phyloP scores from a whole-genome alignment of 176 grass and related monocot species.

The Eragrostis curvula region DNA sequence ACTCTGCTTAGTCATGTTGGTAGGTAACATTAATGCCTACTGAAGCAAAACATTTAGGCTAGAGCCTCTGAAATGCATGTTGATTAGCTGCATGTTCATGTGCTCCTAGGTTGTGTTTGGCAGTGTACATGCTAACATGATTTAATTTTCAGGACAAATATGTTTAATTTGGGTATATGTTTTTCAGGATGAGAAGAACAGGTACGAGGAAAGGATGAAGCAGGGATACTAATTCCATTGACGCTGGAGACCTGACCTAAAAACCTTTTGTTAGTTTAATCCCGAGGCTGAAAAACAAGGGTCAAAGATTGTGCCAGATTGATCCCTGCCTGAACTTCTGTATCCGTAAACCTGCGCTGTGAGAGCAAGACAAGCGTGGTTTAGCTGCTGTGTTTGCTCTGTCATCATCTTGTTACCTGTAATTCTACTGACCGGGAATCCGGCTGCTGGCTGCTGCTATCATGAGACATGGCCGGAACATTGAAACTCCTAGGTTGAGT shows the following conservation, averaged over 20 bases:
- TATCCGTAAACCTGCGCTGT: neutral
- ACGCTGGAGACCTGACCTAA: neutral
- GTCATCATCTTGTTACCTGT: neutral
- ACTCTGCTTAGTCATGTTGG: neutral
- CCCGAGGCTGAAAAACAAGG: neutral
- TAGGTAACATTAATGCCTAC: neutral
- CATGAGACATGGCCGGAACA: no score
- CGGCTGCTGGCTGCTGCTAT: no score
- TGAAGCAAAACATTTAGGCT: neutral
- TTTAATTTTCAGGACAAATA: neutral
- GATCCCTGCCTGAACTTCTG: neutral
- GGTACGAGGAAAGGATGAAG: slow-evolving; percentile 40
- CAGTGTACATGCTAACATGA: neutral
- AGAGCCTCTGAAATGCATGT: no score
- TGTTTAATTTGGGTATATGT: neutral
- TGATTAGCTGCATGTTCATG: neutral
- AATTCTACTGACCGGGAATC: no score
- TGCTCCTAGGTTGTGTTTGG: neutral
- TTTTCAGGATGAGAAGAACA: slow-evolving; percentile 53
- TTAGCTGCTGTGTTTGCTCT: neutral
- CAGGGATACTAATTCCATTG: slow-evolving; percentile 44
- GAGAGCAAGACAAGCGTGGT: neutral
- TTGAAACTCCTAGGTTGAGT: no score
- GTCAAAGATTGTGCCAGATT: neutral
- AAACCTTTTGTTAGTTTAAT: neutral